phyloP scores from a whole-genome alignment of 225 moss, liverwort and hornwort species.

The Asterella californica region DNA sequence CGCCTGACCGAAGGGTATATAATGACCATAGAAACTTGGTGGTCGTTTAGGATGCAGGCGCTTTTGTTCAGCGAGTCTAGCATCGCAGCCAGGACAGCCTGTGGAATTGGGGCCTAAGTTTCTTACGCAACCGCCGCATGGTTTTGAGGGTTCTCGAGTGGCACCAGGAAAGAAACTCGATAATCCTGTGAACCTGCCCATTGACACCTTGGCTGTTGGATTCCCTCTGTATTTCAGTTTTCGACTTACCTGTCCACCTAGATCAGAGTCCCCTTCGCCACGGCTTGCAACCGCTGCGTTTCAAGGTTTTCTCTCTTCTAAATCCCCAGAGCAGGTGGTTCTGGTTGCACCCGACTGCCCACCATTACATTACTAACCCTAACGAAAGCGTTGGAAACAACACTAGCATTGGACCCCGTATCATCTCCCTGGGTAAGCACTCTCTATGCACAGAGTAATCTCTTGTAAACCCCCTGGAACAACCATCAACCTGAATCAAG shows the following conservation, averaged over 20 bases:
- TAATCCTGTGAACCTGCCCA: conserved; percentile 9
- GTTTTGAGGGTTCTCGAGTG: not conserved
- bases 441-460: not conserved
- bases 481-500: not conserved
- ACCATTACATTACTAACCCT: not conserved
- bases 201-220: not conserved
- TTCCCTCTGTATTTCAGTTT: not conserved
- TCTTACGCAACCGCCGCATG: conserved; percentile 1
- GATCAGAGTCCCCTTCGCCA: not conserved
- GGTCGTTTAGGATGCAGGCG: not conserved
- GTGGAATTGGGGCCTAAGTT: not conserved
- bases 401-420: not conserved
- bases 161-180: conserved; percentile 9
- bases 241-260: not conserved
- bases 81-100: conserved; percentile 13
- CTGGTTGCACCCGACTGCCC: not conserved
- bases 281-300: too few relatives aligned
- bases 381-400: not conserved
- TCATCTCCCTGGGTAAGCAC: not conserved
- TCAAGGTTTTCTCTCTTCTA: not conserved
- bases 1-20: conserved; percentile 3
- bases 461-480: not conserved
- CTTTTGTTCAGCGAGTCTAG: not conserved
- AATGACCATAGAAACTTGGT: not conserved
- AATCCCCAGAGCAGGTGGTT: not conserved